Conservation (phyloP, 2,329 filamentous ascomycete genomes). For the Chaetomium strumarium region DNA sequence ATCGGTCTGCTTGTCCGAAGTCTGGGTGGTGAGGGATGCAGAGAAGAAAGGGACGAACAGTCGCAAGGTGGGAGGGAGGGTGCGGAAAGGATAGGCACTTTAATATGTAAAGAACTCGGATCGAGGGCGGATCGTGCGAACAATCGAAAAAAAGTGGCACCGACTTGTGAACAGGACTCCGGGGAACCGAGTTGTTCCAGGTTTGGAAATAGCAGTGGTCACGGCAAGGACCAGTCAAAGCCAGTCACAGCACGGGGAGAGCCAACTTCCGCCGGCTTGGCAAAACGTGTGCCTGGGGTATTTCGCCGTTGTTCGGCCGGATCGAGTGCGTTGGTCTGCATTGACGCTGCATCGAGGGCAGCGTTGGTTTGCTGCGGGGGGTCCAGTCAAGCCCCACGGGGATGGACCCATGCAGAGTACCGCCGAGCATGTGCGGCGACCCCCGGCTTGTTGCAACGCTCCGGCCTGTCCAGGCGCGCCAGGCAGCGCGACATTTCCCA, state of each 20-base stretch:
- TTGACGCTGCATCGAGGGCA: neutral
- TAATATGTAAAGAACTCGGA: slow-evolving; percentile 1
- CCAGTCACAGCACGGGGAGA: slow-evolving; percentile 18
- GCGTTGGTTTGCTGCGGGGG: slow-evolving; percentile 11
- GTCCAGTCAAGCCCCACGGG: slow-evolving; percentile 8
- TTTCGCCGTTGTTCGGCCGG: slow-evolving; percentile 27
- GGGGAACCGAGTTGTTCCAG: neutral
- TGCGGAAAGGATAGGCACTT: neutral
- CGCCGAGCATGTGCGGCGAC: slow-evolving; percentile 22
- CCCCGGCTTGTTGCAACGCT: slow-evolving; percentile 14
- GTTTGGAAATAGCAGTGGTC: neutral
- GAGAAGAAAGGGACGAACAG: neutral
- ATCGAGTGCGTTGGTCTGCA: slow-evolving; percentile 19
- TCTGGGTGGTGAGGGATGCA: neutral
- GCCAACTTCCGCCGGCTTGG: slow-evolving; percentile 24
- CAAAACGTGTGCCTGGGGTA: slow-evolving; percentile 22
- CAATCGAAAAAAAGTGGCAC: neutral
- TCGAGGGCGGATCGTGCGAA: neutral
- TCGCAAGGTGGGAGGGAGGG: neutral
- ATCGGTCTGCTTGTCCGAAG: neutral
- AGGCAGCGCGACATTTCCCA: neutral
- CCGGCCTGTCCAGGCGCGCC: neutral
- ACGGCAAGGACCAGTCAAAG: slow-evolving; percentile 14
- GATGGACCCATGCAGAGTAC: slow-evolving; percentile 23
- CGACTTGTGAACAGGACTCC: neutral